Base-by-base conservation (phyloP, 257 asterid species). In the Solanum chilense region DNA sequence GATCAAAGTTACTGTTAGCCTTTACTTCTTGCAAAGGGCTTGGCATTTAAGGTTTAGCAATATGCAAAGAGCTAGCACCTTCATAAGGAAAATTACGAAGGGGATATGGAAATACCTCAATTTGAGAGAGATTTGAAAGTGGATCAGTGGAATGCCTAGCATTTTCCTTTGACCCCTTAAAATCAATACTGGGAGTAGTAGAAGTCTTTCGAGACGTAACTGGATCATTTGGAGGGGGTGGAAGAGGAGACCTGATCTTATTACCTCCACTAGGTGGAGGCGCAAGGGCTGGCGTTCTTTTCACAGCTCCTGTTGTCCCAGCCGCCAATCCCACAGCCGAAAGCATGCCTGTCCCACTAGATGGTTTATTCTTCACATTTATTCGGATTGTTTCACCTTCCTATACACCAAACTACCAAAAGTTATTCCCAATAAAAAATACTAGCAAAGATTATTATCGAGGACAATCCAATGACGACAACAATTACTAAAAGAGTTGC, bases 331-430 rank as follows among this genome's bases (percentile, higher is more conserved):
- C 98, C 56, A 95, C 96, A 69, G 96, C 92, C 27, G 98, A 96
- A 90, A 95, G 98, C 99, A 94, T 95, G 88, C 98, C 97, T 10
- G 98, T 88, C 86, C 98, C 98, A 85, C 95, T 88, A 25, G 97
- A 89, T 78, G 98, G 90, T 89, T 97, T 97, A 87, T 94, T 97
- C 91, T 95, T 95, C 66, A 94, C 98, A 92, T 92, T 97, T 84
- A 97, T 97, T 71, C 98, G 92, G 87, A 97, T 95, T 4, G 99
- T 97, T 92, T 97, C 99, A 60, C 99, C 99, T 95, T 95, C 98
- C 99, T 95, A 88, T 86, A 73, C 85, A 86, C 87, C 81, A 87
- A 90, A 84, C 16, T 23, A 83, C 37, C 76, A 71, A 87, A 58
- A 45, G 62, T 88, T 41, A n/a, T 25, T 85, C 81, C 64, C 58